phyloP scores from a whole-genome alignment of 805 yeast genomes.

The Kazachstania africana region DNA sequence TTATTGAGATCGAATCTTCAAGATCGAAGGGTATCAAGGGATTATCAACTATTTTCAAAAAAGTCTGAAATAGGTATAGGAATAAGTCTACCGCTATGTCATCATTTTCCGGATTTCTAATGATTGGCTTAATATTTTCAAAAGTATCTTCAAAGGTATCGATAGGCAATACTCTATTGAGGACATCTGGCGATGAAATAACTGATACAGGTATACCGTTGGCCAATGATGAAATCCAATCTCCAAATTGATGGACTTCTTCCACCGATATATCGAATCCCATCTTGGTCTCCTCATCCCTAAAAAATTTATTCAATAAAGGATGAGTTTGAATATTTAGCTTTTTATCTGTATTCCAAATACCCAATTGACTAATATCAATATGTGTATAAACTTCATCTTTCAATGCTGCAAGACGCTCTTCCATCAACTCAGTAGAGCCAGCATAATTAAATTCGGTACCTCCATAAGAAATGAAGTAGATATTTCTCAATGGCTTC shows the following conservation, averaged over 20 bases:
- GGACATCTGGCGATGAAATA: slow-evolving; percentile 12
- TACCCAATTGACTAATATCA: slow-evolving; percentile 41
- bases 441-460: slow-evolving; percentile 75
- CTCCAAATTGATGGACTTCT: slow-evolving; percentile 32
- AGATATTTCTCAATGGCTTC: slow-evolving; percentile 74
- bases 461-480: slow-evolving; percentile 78
- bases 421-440: slow-evolving; percentile 63
- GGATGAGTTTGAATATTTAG: slow-evolving; percentile 58
- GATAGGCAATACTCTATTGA: slow-evolving; percentile 37
- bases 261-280: slow-evolving; percentile 18
- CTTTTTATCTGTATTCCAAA: slow-evolving; percentile 43
- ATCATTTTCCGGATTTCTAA: slow-evolving; percentile 37
- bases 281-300: slow-evolving; percentile 20
- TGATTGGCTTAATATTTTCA: slow-evolving; percentile 34
- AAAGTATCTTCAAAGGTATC: slow-evolving; percentile 61
- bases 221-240: slow-evolving; percentile 54
- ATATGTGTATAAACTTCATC: slow-evolving; percentile 58
- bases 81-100: slow-evolving; percentile 43
- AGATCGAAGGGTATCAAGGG: slow-evolving; percentile 69
- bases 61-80: slow-evolving; percentile 40
- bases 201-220: slow-evolving; percentile 39
- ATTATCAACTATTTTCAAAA: slow-evolving; percentile 53
- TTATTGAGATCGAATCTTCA: slow-evolving; percentile 31
- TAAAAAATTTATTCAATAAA: slow-evolving; percentile 38
- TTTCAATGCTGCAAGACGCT: slow-evolving; percentile 38